Evolutionary conservation across 2,329 filamentous ascomycete genomes (phyloP), one percentile per base, ranked within the genome.

Genomic region (Blumeriella jaapii): DNA sequence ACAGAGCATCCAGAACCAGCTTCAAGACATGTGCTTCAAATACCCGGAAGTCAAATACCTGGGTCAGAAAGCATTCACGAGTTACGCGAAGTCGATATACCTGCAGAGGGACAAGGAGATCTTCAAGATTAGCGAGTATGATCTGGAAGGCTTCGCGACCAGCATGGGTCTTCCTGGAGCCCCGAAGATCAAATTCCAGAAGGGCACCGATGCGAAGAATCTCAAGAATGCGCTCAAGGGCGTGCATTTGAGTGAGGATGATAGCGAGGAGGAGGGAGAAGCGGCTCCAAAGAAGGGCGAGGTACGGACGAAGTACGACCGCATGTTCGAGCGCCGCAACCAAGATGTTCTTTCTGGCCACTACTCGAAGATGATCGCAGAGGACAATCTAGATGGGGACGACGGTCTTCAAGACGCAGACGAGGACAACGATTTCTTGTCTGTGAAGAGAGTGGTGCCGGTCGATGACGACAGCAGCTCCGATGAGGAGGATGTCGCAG

Each of bases 321-420:
- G 85, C 49, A 96, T 98, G 91, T 95, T 96, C 59, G 89, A 95
- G 64, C 72, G 91, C 41, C 82, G 81, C 50, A 98, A 98, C 60
- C 89, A 96, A 60, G 87, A 95, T 55, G 82, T 98, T 19, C 62
- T 98, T 45, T 87, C 89, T n/a, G 77, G 80, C 37, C 91, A 98
- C 61, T 96, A 95, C 64, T 74, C 76, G 40, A 94, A 89, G 54
- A 70, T 98, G 44, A 77, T 96, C 41, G 68, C 68, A 32, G 69
- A 78, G 24, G 75, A 71, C 32, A 61, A 65, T 25, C 61, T 59
- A 15, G 54, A 60, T 2, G 58, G 60, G 5, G 57, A 67, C 39
- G 43, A 59, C 17, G 65, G 56, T 3, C 25, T 29, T 13, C 33
- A 12, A 6, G 70, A 73, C 35, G 71, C 67, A 4, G 74, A 78